These are phyloP conservation scores for Talaromyces sp. DNA, from an alignment of 2,329 filamentous ascomycete species.

Conservation along the genomic window DNA sequence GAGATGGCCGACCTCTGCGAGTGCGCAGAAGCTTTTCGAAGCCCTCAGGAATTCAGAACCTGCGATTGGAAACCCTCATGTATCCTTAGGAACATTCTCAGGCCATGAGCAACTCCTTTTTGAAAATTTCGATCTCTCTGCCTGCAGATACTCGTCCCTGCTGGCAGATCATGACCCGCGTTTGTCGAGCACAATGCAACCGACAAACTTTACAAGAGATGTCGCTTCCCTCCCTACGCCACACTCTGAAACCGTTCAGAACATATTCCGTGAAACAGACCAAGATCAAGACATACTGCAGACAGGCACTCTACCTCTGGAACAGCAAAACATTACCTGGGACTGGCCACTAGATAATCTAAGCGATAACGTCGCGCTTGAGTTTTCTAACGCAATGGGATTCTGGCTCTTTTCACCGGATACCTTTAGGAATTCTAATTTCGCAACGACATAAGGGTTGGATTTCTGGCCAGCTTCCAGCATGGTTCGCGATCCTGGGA, in stretches of 20 bases:
- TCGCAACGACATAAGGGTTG: neutral
- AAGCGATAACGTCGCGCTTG: neutral
- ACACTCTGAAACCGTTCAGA: neutral
- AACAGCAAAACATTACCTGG: neutral
- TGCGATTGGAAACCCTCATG: neutral
- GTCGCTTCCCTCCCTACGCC: neutral
- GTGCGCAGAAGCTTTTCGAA: neutral
- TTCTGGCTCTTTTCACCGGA: neutral
- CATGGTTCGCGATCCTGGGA: neutral
- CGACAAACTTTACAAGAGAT: neutral
- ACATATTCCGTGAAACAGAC: neutral
- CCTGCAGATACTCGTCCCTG: neutral
- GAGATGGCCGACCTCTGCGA: neutral
- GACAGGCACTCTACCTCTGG: neutral
- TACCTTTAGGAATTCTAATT: neutral
- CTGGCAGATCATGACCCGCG: neutral
- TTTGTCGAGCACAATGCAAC: neutral
- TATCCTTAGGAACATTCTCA: neutral
- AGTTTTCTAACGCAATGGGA: neutral
- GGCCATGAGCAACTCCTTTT: neutral
- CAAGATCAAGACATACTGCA: neutral
- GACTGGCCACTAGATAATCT: neutral
- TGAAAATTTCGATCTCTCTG: neutral
- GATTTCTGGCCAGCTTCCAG: neutral
- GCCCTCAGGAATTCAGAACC: neutral